Percentiles rank a stretch among this genome's conserved stretches.
Evolutionary conservation across 1,139 yeast genomes (phyloP).

Genomic region (Kluyveromyces sp.): DNA sequence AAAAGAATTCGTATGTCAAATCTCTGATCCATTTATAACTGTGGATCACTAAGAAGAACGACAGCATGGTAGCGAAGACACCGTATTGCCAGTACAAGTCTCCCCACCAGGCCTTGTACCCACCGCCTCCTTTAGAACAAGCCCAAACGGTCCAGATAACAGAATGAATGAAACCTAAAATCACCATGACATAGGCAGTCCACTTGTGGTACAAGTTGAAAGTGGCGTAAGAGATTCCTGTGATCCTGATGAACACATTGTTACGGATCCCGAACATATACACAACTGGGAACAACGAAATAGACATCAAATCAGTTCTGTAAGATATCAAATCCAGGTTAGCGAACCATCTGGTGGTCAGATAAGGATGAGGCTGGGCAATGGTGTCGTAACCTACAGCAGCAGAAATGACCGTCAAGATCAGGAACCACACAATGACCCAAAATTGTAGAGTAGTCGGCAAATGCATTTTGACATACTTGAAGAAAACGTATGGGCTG

Average conservation of each 20-base stretch:
- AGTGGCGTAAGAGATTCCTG: conserved; percentile 43
- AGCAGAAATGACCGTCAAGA: conserved; percentile 33
- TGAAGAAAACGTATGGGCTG: conserved; percentile 29
- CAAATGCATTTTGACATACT: conserved; percentile 34
- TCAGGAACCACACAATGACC: conserved; percentile 35
- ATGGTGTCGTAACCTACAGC: conserved; percentile 34
- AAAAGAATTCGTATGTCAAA: conserved; percentile 39
- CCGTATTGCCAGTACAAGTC: conserved; percentile 39
- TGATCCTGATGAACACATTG: conserved; percentile 46
- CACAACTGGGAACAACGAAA: conserved; percentile 47
- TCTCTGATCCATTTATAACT: conserved; percentile 41
- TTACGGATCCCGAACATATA: conserved; percentile 55
- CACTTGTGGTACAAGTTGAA: conserved; percentile 45
- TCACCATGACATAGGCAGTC: conserved; percentile 35
- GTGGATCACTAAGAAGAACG: conserved; percentile 40
- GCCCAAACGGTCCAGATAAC: conserved; percentile 42
- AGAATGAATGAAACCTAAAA: conserved; percentile 42
- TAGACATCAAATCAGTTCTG: conserved; percentile 45
- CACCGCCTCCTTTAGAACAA: conserved; percentile 23
- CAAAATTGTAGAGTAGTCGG: conserved; percentile 46
- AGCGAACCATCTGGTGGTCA: conserved; percentile 36
- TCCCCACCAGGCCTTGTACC: conserved; percentile 23
- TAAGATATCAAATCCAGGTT: conserved; percentile 43
- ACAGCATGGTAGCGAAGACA: conserved; percentile 40
- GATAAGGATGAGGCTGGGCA: conserved; percentile 36